These are phyloP conservation scores for Lippia alba DNA, from an alignment of 305 asterid genomes.

Conservation along the genomic window DNA sequence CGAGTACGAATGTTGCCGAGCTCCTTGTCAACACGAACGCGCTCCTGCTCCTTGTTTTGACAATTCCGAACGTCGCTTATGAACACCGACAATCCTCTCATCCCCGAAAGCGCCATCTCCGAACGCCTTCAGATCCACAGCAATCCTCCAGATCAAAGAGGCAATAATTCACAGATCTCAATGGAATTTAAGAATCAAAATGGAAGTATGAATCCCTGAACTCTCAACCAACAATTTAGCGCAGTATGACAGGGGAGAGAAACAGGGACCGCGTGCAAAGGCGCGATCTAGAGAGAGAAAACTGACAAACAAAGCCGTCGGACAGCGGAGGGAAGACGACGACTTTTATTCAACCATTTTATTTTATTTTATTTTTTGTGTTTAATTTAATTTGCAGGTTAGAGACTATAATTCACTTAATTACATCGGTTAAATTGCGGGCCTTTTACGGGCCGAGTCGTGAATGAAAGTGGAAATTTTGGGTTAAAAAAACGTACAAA, in stretches of 20 bases:
- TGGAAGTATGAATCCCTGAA: neutral
- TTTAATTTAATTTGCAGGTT: constrained; percentile 6
- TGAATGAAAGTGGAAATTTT: no score
- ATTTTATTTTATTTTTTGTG: neutral
- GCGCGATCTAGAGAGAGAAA: constrained; percentile 42
- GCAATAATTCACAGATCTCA: constrained; percentile 33
- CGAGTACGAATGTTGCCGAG: constrained; percentile 96
- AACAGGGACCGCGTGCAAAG: neutral
- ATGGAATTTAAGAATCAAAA: constrained; percentile 16
- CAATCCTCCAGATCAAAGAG: constrained; percentile 44
- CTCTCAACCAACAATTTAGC: neutral
- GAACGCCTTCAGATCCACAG: constrained; percentile 67
- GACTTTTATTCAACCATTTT: constrained; percentile 35
- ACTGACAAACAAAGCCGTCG: constrained; percentile 32
- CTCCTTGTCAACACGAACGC: constrained; percentile 98
- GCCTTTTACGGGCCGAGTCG: constrained; percentile 5
- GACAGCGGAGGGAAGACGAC: constrained; percentile 43
- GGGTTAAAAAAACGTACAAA: no score
- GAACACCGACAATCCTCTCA: constrained; percentile 74
- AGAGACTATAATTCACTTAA: constrained; percentile 7
- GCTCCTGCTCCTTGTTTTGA: constrained; percentile 97
- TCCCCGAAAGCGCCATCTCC: constrained; percentile 97
- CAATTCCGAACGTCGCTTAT: constrained; percentile 95
- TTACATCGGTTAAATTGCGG: constrained; percentile 4
- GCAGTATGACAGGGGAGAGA: constrained; percentile 17